Evolutionary conservation across 495 filamentous ascomycete genomes (phyloP), one percentile per base, ranked within the genome.

Genomic region (Mycothermus thermophilus): DNA sequence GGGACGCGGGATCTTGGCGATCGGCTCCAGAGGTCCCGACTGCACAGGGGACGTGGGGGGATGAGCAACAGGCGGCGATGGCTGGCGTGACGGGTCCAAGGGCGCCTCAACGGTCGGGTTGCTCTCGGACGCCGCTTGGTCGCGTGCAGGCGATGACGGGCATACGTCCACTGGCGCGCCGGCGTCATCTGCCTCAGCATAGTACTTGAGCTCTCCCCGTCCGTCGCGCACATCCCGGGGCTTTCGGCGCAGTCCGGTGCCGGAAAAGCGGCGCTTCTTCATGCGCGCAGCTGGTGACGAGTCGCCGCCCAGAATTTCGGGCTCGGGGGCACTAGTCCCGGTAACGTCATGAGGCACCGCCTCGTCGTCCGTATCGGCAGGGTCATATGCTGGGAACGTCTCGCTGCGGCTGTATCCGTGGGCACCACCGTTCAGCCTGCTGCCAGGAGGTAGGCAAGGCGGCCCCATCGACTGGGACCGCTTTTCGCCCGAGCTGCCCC

Each of bases 161-260:
- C 18, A 20, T 5, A 34, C 27, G 4, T 40, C 38, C 25, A 34
- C 27, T 1, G 30, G 37, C 24, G 21, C 80, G 10, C 74, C 80
- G 27, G 82, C 81, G 36, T 93, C 72, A 41, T 76, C 69, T 12
- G 65, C 64, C 36, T 73, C 83, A 44, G 87, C 83, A 40, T 79
- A 86, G 44, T 82, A 92, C 51, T 88, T 69, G 5, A 93, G 63
- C 28, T 80, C 72, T n/a, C 79, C 72, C 12, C 71, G 64, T 13
- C 71, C 62, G n/a, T 65, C 64, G 10, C 57, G 64, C 8, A 87
- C 70, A 38, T 77, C 77, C 30, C 62, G 57, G 12, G 74, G 79
- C 50, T 71, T 75, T 22, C 82, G 67, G 24, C 76, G 74, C 23
- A 93, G 63, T 12, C 81, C 80, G 38, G 79, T 77, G 15, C 81